Evolutionary conservation across 805 yeast genomes (phyloP).

Genomic region (Priceomyces castillae): DNA sequence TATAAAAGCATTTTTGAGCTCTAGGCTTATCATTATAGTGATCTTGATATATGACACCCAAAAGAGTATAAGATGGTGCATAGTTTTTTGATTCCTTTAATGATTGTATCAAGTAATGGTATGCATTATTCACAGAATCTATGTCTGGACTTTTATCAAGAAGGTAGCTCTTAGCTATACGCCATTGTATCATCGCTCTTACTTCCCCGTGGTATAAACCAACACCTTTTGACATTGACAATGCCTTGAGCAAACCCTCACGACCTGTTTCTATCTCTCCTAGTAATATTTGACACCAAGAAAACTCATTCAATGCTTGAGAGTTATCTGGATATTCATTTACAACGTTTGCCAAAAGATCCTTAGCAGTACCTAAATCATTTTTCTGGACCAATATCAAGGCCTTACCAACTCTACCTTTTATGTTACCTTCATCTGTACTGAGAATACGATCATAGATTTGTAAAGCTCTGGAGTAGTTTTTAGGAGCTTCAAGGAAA

Average conservation of each 20-base stretch:
- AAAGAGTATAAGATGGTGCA: slow-evolving; percentile 78
- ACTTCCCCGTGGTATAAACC: slow-evolving; percentile 52
- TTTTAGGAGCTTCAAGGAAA: slow-evolving; percentile 86
- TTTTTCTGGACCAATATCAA: slow-evolving; percentile 68
- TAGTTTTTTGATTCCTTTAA: slow-evolving; percentile 60
- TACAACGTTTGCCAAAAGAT: slow-evolving; percentile 51
- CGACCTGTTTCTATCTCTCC: slow-evolving; percentile 54
- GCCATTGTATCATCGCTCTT: slow-evolving; percentile 65
- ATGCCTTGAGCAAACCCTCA: slow-evolving; percentile 42
- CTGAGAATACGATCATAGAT: slow-evolving; percentile 62
- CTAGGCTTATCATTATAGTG: slow-evolving; percentile 57
- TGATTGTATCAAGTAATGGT: slow-evolving; percentile 55
- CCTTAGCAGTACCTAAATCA: slow-evolving; percentile 52
- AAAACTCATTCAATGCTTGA: slow-evolving; percentile 64
- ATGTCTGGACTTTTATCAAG: slow-evolving; percentile 8
- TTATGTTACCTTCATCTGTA: slow-evolving; percentile 43
- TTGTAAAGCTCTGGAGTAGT: slow-evolving; percentile 69
- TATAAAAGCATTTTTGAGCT: slow-evolving; percentile 83
- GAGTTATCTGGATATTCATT: slow-evolving; percentile 47
- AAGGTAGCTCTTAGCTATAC: slow-evolving; percentile 66
- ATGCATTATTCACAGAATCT: slow-evolving; percentile 46
- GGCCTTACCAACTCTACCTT: slow-evolving; percentile 80
- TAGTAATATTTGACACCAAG: slow-evolving; percentile 72
- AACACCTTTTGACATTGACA: slow-evolving; percentile 45
- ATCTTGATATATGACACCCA: slow-evolving; percentile 71